These are phyloP conservation scores for Trichophyton equinum DNA, from an alignment of 2,329 filamentous ascomycete genomes.

Conservation along the genomic window DNA sequence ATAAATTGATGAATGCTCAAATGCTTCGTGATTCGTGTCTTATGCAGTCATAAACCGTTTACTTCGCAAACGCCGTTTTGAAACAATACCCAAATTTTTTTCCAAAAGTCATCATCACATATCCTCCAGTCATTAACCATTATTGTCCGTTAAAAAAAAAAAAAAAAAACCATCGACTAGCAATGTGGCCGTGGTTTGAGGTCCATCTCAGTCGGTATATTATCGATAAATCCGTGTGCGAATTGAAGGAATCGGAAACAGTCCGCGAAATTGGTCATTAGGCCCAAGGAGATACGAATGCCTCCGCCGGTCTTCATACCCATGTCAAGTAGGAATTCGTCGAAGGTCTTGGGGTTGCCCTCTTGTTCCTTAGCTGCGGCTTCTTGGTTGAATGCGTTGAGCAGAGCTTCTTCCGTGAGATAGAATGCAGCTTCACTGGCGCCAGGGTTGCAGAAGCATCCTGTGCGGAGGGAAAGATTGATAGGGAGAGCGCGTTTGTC, in stretches of 20 bases:
- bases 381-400: conserved; percentile 5
- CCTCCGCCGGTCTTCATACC: conserved; percentile 14
- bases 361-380: conserved; percentile 6
- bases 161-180: background rate
- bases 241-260: conserved; percentile 12
- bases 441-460: conserved; percentile 44
- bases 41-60: background rate
- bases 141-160: background rate
- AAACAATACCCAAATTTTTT: background rate
- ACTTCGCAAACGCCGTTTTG: background rate
- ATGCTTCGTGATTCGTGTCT: background rate
- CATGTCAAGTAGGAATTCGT: conserved; percentile 14
- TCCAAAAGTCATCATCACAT: background rate
- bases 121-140: background rate
- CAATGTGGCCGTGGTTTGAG: conserved; percentile 8
- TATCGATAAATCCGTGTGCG: conserved; percentile 7
- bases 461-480: conserved; percentile 49
- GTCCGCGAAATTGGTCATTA: conserved; percentile 16
- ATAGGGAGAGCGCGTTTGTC: conserved; percentile 45
- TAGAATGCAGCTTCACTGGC: conserved; percentile 29
- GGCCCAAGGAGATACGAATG: conserved; percentile 15
- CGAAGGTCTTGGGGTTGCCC: conserved; percentile 13
- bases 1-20: background rate
- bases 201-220: conserved; percentile 2
- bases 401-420: conserved; percentile 22